Evolutionary conservation across 768 basidiomycete genomes (phyloP), one percentile per base, ranked within the genome.

Genomic region (Psilocybe cyanescens): DNA sequence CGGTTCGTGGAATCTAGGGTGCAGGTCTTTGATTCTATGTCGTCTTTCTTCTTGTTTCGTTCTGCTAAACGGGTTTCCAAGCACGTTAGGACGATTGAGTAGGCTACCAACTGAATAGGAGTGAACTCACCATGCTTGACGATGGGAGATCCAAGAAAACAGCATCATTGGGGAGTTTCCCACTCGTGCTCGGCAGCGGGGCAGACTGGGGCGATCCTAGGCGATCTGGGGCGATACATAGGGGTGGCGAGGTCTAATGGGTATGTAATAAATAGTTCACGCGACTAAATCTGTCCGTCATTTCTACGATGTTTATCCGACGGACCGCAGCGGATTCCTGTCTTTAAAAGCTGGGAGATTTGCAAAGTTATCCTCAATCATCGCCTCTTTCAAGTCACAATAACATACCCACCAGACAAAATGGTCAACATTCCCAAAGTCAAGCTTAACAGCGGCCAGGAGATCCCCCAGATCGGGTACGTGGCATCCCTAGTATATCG

Each of bases 11-110:
- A 76, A 78, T 16, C 58, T 65, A 12, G 68, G 47, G 6, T 76
- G 72, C 12, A 67, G 54, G 9, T 63, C 45, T 11, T 63, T 53
- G 56, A 79, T 77, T 29, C 70, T 68, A 39, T 65, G 51, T 29
- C 67, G 64, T n/a, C 78, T 76, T 59, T 78, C 75, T 17, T 73
- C 64, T 63, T 78, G 76, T 65, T 81, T 81, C 16, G 58, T 33
- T 30, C 60, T 50, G 63, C 79, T 79, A 55, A 44, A 37, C 11
- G 41, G 30, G 41, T 8, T 44, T 56, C 35, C 44, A 39, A 9
- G 41, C 12, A 14, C 31, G 55, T 29, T 3, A 19, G 39, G 33
- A 24, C 29, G 30, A 45, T 41, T 45, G 14, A 41, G 31, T 24
- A 24, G 49, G 28, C 39, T 50, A 49, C 37, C 30, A 52, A 35